A percentile compares a stretch with the other conserved stretches of the same genome.
These are phyloP conservation scores for Arctium minus DNA, from an alignment of 129 eudicot species.

Conservation along the genomic window DNA sequence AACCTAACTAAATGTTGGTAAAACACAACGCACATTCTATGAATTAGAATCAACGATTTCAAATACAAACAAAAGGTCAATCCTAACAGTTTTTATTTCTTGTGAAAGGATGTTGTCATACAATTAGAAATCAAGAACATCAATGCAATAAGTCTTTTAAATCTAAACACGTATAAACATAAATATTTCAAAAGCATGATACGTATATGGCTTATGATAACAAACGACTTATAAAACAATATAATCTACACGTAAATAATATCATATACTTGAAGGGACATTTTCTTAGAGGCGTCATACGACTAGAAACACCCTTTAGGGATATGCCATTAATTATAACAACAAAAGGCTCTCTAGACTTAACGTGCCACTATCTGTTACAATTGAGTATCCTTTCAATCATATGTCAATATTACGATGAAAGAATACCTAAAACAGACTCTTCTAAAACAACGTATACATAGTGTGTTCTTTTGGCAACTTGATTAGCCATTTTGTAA, in stretches of 20 bases:
- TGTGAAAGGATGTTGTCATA: neutral
- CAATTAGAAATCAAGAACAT: neutral
- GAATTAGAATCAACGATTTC: neutral
- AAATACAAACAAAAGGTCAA: neutral
- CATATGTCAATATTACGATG: neutral
- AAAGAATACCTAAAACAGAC: neutral
- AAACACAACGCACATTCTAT: neutral
- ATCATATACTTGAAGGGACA: neutral
- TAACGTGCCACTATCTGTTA: neutral
- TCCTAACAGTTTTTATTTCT: neutral
- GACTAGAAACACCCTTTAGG: neutral
- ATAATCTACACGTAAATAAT: neutral
- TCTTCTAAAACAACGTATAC: neutral
- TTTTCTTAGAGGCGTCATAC: neutral
- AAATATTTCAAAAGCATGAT: neutral
- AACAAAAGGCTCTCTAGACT: no score
- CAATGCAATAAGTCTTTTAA: neutral
- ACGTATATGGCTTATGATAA: neutral
- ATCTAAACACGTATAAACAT: neutral
- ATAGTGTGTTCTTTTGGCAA: neutral
- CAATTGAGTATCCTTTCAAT: neutral
- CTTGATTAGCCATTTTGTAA: no score
- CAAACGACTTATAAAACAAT: neutral
- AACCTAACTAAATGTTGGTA: neutral
- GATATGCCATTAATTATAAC: neutral